Conservation (phyloP, 192 early-diverging fungal genomes). For the Cetraspora pellucida region DNA sequence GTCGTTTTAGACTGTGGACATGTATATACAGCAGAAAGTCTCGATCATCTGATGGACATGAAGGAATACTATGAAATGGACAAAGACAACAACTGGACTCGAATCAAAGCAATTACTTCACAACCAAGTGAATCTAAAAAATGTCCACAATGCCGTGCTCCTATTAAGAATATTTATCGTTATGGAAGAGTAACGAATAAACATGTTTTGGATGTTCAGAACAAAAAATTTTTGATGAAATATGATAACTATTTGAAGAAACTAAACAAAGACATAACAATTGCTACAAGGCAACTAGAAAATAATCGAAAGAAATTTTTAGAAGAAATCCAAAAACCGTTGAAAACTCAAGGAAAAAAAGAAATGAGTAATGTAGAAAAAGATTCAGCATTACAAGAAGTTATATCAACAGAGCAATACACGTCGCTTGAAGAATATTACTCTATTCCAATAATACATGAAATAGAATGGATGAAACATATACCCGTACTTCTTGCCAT, state of each 20-base stretch:
- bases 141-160: neutral
- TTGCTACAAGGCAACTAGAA: neutral
- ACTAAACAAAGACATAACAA: neutral
- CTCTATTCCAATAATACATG: neutral
- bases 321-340: neutral
- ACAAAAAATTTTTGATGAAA: slow-evolving; percentile 27
- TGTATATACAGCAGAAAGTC: slow-evolving; percentile 49
- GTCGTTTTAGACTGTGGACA: slow-evolving; percentile 56
- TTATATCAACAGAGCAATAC: neutral
- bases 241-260: neutral
- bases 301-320: slow-evolving; percentile 11
- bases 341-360: neutral
- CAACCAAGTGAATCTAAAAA: neutral
- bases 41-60: slow-evolving; percentile 52
- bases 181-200: slow-evolving; percentile 32
- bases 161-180: slow-evolving; percentile 10
- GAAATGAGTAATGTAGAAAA: neutral
- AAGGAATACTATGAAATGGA: neutral
- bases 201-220: slow-evolving; percentile 13
- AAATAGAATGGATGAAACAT: slow-evolving; percentile 1
- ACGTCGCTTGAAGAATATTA: neutral
- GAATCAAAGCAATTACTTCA: neutral
- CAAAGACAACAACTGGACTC: neutral
- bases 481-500: neutral
- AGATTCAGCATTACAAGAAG: neutral